Percentiles rank a stretch among this genome's conserved stretches.
Evolutionary conservation across 306 rosid species (phyloP).

Genomic region (Vigna nakashimae): DNA sequence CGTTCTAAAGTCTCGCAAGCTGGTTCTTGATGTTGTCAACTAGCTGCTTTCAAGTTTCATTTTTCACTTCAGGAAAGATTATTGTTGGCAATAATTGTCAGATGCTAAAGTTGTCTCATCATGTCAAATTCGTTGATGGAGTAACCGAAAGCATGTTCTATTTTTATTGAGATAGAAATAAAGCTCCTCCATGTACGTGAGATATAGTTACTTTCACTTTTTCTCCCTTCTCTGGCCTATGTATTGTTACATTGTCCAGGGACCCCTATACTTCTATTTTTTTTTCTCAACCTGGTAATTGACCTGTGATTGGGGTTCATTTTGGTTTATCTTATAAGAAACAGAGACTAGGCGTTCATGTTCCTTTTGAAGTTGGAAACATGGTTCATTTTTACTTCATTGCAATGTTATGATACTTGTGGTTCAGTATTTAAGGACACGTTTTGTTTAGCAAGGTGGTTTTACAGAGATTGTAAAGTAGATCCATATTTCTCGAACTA

Average conservation of each 20-base stretch:
- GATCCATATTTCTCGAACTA: neutral
- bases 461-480: neutral
- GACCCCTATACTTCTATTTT: constrained; percentile 24
- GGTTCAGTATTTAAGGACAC: neutral
- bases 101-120: constrained; percentile 52
- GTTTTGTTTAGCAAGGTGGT: neutral
- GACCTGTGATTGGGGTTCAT: constrained; percentile 29
- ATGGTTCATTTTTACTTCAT: neutral
- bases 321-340: constrained; percentile 24
- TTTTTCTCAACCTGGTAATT: constrained; percentile 25
- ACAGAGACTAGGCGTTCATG: neutral
- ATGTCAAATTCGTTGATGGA: constrained; percentile 58
- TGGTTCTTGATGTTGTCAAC: constrained; percentile 96
- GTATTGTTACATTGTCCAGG: constrained; percentile 40
- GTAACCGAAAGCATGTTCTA: constrained; percentile 55
- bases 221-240: constrained; percentile 36
- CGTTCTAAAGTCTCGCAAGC: constrained; percentile 92
- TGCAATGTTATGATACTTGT: neutral
- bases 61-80: constrained; percentile 52
- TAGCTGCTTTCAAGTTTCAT: constrained; percentile 52
- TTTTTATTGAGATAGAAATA: constrained; percentile 65
- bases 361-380: constrained; percentile 13
- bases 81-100: constrained; percentile 67
- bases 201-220: constrained; percentile 14
- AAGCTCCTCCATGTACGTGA: constrained; percentile 53